Conservation (phyloP, 148 eudicot genomes). For the Fagopyrum homotropicum region DNA sequence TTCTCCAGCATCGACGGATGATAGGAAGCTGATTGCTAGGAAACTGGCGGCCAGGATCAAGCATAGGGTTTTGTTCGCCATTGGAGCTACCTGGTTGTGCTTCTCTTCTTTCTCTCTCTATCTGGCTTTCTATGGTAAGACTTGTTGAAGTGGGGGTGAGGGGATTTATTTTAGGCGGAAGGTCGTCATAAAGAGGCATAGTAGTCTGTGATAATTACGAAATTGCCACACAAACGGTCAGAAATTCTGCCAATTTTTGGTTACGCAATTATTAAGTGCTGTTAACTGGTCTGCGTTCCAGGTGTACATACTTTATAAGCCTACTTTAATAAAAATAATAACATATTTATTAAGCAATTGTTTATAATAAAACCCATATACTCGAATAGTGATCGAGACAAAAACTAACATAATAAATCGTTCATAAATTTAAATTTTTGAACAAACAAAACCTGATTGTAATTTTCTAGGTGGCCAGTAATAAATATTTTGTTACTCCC, state of each 20-base stretch:
- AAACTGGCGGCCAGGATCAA: conserved; percentile 23
- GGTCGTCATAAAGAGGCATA: background rate
- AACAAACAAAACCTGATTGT: too few species aligned
- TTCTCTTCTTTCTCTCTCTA: background rate
- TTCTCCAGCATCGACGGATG: conserved; percentile 18
- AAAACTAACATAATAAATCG: too few species aligned
- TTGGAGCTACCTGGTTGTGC: background rate
- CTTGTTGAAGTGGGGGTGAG: background rate
- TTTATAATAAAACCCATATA: too few species aligned
- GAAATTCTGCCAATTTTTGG: background rate
- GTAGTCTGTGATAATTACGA: background rate
- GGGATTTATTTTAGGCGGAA: conserved; percentile 7
- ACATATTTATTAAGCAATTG: background rate
- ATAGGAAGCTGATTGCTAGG: conserved; percentile 14
- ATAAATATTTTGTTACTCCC: too few species aligned
- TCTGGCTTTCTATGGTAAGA: background rate
- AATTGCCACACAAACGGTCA: background rate
- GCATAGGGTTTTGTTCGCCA: conserved; percentile 10
- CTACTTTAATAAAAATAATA: background rate
- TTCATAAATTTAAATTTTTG: too few species aligned
- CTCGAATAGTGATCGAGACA: too few species aligned
- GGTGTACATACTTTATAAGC: background rate
- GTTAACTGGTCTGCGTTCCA: background rate
- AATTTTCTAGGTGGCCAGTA: too few species aligned
- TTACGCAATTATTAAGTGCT: conserved; percentile 1